Evolutionary conservation across 2,329 filamentous ascomycete species (phyloP), one percentile per base, ranked within the genome.

Genomic region (Sporothrix dimorphospora): DNA sequence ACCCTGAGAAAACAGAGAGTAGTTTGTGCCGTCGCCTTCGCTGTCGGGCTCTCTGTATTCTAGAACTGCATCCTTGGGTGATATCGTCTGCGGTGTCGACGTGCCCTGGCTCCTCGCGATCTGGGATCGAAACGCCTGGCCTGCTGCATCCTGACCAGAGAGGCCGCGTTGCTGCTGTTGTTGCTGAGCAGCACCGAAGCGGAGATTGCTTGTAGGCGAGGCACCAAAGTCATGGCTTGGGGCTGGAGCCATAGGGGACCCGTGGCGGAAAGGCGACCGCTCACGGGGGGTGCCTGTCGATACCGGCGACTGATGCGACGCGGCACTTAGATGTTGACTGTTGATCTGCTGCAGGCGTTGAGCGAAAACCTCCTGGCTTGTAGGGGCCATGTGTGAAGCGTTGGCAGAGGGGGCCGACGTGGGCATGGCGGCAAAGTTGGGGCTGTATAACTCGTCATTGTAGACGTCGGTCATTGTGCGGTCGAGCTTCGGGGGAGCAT

Each of bases 31-130:
- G 65, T 91, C 69, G 14, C 27, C 66, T 4, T 73, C 91, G 21
- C 91, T 90, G 2, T 94, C 92, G 0, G 85, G 81, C 51, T 96
- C 93, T 74, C 91, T 88, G 79, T 94, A 97, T 73, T 98, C 94
- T 67, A 98, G 83, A 73, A 97, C 82, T 1, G 94, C 93, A 78
- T 98, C 95, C 82, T 97, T 97, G 30, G 95, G 96, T 1, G 95
- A 98, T 63, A 99, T 97, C 0, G 95, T 97, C 81, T 93, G 93
- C n/a, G 91, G 86, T 0, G 86, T 86, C 6, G 85, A 80, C 0
- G 84, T 82, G 61, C 86, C 81, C 38, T 82, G 75, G 76, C 78
- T 76, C 75, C 82, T 78, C 72, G 79, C 75, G 74, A 85, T 77
- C 47, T 85, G 82, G 24, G 84, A 81, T 55, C 82, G 83, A 21